Evolutionary conservation across 352 stramenopile species (phyloP), one percentile per base, ranked within the genome.

Genomic region (Phytophthora pinifolia): DNA sequence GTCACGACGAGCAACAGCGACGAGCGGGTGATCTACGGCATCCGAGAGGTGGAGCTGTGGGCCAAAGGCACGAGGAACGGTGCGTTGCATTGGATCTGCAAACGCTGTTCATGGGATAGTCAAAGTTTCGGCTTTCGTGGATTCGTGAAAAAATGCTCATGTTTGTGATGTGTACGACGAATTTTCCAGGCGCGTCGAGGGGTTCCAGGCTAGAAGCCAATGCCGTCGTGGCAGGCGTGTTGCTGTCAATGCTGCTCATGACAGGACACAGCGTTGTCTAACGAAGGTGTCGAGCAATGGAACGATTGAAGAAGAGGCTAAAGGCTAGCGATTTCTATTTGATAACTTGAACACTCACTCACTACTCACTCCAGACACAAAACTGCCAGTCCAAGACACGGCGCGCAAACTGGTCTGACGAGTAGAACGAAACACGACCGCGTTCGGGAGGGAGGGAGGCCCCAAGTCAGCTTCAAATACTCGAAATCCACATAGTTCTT

Each of bases 21-120:
- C 59, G 80, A 89, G 61, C 78, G 74, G n/a, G 61, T 78, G 32
- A 63, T 93, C 33, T 93, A 90, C 59, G 81, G 80, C 46, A 88
- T 93, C 39, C 79, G 80, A 15, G 79, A 93, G 67, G 58, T 93
- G 14, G 83, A 93, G 49, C 54, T 93, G 25, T 92, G 81, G 79
- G 74, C 72, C 7, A 75, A 65, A 30, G 71, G 72, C 31, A 65
- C 49, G 14, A 85, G 76, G 52, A 91, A 73, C 62, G 73, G 65
- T 70, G 48, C 42, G 47, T 35, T 46, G 35, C 31, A 35, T 30
- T 47, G 22, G 22, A 27, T 27, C 22, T 27, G 22, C 22, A 27
- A 27, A 27, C 22, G 0, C 22, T 27, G 4, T 27, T 27, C 22
- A 27, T 27, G 22, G 22, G 22, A 27, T 27, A 27, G 22, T 27